phyloP scores from a whole-genome alignment of 805 yeast species.

The Starmera caribaea region DNA sequence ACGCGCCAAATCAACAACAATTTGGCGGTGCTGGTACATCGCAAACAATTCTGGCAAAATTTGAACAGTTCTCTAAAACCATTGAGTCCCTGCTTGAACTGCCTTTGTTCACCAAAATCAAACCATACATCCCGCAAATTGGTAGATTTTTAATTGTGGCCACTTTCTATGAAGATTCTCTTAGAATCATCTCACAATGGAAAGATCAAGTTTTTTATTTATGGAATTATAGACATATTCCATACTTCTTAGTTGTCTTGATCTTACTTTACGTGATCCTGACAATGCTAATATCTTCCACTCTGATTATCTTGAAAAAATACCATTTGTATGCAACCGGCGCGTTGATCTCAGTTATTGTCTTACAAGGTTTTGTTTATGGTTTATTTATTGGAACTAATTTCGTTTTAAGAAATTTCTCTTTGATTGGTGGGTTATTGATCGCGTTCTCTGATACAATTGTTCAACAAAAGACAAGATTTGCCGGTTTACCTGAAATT shows the following conservation, averaged over 20 bases:
- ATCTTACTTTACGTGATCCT: conserved; percentile 56
- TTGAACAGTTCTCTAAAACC: conserved; percentile 42
- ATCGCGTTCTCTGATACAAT: conserved; percentile 82
- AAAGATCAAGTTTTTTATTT: conserved; percentile 80
- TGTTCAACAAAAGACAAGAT: conserved; percentile 59
- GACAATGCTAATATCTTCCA: conserved; percentile 66
- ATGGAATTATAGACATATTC: conserved; percentile 68
- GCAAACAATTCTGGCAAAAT: conserved; percentile 15
- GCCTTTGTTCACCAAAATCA: conserved; percentile 36
- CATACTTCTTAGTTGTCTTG: conserved; percentile 66
- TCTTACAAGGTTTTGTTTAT: conserved; percentile 79
- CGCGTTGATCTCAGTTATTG: conserved; percentile 58
- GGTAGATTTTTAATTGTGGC: conserved; percentile 90
- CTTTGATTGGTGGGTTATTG: conserved; percentile 86
- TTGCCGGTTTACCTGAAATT: conserved; percentile 38
- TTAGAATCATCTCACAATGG: conserved; percentile 84
- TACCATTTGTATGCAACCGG: conserved; percentile 62
- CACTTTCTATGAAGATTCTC: conserved; percentile 84
- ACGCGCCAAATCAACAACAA: conserved; percentile 5
- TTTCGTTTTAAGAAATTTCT: conserved; percentile 78
- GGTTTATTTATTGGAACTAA: conserved; percentile 76
- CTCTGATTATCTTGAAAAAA: conserved; percentile 59
- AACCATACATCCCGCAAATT: conserved; percentile 75
- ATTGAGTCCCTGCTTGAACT: conserved; percentile 46
- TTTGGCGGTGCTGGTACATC: background rate